Conservation (phyloP, 768 basidiomycete genomes). For the Cystobasidium ongulense region DNA sequence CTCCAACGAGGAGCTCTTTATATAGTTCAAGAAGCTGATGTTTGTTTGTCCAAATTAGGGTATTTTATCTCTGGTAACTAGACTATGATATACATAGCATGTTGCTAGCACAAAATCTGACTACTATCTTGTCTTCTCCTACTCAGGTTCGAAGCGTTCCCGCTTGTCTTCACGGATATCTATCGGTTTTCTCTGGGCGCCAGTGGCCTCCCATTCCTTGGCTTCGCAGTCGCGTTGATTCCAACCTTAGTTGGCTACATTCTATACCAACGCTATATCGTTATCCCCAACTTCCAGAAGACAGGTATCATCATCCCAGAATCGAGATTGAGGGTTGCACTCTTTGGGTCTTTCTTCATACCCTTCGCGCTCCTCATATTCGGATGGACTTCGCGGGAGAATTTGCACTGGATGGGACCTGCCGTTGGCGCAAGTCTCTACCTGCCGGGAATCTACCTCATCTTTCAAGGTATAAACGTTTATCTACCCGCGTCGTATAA, state of each 20-base stretch:
- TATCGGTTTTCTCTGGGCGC: conserved; percentile 14
- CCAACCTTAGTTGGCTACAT: conserved; percentile 21
- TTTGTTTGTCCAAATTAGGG: no score
- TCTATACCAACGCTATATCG: conserved; percentile 23
- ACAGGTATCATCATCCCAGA: conserved; percentile 31
- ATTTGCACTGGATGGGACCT: conserved; percentile 32
- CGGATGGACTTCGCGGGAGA: conserved; percentile 17
- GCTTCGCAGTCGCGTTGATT: conserved; percentile 18
- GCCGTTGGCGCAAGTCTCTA: conserved; percentile 25
- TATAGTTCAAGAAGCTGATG: no score
- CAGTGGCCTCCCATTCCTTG: conserved; percentile 22
- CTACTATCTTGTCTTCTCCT: conserved; percentile 12
- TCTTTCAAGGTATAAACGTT: conserved; percentile 31
- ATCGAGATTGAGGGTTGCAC: conserved; percentile 14
- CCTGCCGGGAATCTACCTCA: conserved; percentile 29
- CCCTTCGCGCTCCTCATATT: conserved; percentile 28
- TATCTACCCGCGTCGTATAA: conserved; percentile 39
- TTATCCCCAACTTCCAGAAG: conserved; percentile 27
- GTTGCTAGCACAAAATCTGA: not conserved
- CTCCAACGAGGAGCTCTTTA: no score
- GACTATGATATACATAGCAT: not conserved
- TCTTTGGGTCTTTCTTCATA: conserved; percentile 1
- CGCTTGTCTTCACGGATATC: conserved; percentile 1
- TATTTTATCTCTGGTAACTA: no score
- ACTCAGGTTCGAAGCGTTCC: conserved; percentile 30